A percentile compares a stretch with the other conserved stretches of the same genome.
Conservation (phyloP, 169 alveolate genomes). For the Plasmodium malariae region DNA sequence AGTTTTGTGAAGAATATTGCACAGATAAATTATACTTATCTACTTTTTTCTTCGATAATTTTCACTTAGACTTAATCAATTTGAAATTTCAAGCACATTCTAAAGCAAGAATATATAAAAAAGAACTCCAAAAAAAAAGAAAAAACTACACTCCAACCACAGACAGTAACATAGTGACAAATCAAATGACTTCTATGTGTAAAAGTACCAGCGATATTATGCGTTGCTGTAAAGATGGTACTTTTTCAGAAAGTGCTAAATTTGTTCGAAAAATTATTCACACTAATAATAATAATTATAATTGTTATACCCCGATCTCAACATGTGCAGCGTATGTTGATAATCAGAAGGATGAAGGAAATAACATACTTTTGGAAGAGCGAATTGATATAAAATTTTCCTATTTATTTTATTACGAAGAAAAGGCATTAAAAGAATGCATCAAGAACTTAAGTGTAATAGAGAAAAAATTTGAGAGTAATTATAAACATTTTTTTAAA, state of each 20-base stretch:
- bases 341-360: too few species aligned
- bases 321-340: too few species aligned
- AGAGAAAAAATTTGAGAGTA: slow-evolving; percentile 32
- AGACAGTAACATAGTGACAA: neutral
- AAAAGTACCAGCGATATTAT: neutral
- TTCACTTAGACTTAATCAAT: slow-evolving; percentile 36
- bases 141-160: too few species aligned
- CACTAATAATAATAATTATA: too few species aligned
- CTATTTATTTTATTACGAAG: slow-evolving; percentile 11
- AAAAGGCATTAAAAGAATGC: slow-evolving; percentile 28
- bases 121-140: neutral
- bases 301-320: too few species aligned
- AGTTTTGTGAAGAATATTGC: slow-evolving; percentile 40
- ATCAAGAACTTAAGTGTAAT: slow-evolving; percentile 4
- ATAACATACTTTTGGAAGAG: neutral
- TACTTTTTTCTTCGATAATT: slow-evolving; percentile 49
- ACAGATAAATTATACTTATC: slow-evolving; percentile 28
- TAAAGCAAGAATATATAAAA: slow-evolving; percentile 10
- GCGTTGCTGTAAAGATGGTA: too few species aligned
- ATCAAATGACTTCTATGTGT: neutral
- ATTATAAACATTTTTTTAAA: slow-evolving; percentile 39
- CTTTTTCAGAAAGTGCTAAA: too few species aligned
- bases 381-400: slow-evolving; percentile 4
- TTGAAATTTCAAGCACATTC: slow-evolving; percentile 36
- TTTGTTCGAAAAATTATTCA: too few species aligned